Evolutionary conservation across 2,329 filamentous ascomycete species (phyloP), one percentile per base, ranked within the genome.

Genomic region (Aureobasidium subglaciale): DNA sequence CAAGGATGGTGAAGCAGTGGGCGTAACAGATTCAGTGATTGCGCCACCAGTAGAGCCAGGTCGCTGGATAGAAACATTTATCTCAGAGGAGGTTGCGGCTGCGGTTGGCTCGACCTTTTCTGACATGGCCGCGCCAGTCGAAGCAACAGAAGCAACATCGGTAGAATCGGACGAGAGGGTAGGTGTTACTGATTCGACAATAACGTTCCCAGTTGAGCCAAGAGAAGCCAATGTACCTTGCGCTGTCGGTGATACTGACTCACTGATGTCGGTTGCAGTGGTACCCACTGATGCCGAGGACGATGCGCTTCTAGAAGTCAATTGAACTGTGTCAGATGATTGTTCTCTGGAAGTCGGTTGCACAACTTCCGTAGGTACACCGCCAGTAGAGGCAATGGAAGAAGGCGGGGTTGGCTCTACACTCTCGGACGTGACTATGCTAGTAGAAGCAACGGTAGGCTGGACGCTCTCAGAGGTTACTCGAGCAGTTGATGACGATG

Each of bases 41-140:
- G 20, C 22, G 27, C 35, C 30, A 24, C 55, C 55, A 35, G 45
- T 56, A 18, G 55, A 57, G n/a, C 22, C 55, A 34, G 49, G 45
- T 30, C 9, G 41, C 32, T 37, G 24, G 15, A 34, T 20, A 24
- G 53, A 45, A 3, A 15, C 29, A 11, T n/a, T 27, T n/a, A 32
- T 8, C 18, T 9, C 15, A 24, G 34, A 43, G 10, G 40, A 43
- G 15, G 45, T 34, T 25, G 46, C 32, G 20, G 56, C 40, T 41
- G 50, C 41, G 16, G 56, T 55, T 8, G 56, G 41, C 29, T 41
- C 32, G 7, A 48, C 49, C 2, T 22, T 35, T 20, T 58, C 56
- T 10, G 41, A 46, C 6, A 54, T n/a, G 18, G 11, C 50, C 24
- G 27, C 29, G n/a, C 50, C 50, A 18, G 55, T 50, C 6, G 35